A percentile compares a stretch with the other conserved stretches of the same genome.
Evolutionary conservation across 257 asterid genomes (phyloP).

Genomic region (Paulownia fortunei): DNA sequence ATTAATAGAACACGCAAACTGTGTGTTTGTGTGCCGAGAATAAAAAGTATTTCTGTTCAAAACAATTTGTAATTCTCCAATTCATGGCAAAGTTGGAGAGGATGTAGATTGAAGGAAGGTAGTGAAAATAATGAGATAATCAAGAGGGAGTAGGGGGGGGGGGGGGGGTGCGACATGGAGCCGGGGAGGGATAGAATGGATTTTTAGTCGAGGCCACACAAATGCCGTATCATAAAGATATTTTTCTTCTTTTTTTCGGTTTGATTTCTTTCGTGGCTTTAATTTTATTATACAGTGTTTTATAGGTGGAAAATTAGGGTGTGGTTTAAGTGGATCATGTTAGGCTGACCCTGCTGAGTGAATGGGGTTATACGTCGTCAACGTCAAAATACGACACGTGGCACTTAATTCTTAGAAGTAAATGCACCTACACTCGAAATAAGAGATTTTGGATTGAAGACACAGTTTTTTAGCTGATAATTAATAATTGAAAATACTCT

Average conservation of each 20-base stretch:
- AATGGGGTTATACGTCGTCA: neutral
- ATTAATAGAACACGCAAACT: constrained; percentile 28
- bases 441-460: neutral
- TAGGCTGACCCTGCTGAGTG: neutral
- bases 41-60: neutral
- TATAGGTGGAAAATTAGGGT: constrained; percentile 26
- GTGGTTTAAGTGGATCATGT: constrained; percentile 20
- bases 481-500: no score
- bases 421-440: neutral
- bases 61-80: constrained; percentile 18
- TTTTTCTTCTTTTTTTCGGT: constrained; percentile 21
- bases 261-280: constrained; percentile 16
- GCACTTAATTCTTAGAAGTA: neutral
- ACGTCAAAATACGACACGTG: constrained; percentile 13
- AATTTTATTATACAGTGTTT: constrained; percentile 10
- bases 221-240: constrained; percentile 44
- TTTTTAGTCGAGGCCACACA: constrained; percentile 66
- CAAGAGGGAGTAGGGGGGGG: constrained; percentile 36
- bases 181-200: constrained; percentile 42
- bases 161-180: constrained; percentile 4
- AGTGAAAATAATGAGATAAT: constrained; percentile 41
- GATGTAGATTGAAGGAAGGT: constrained; percentile 49
- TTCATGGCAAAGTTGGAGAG: constrained; percentile 34
- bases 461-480: neutral
- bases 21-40: constrained; percentile 19